phyloP scores from a whole-genome alignment of 352 stramenopile genomes.

The Phytophthora boehmeriae region DNA sequence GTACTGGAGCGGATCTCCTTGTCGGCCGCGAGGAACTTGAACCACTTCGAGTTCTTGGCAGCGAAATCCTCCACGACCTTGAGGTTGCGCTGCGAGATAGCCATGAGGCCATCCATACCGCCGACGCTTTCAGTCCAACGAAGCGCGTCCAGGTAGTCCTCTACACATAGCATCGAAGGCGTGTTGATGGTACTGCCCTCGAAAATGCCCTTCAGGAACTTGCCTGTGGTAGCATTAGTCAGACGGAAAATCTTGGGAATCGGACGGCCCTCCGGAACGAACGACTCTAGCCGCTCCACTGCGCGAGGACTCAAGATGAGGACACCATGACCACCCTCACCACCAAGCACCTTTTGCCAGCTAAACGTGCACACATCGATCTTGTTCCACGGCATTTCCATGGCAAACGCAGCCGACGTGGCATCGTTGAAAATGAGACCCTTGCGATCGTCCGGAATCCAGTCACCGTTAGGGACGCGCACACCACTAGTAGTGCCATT shows the following conservation, averaged over 20 bases:
- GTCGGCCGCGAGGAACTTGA: slow-evolving; percentile 96
- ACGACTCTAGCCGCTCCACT: slow-evolving; percentile 97
- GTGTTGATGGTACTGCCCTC: slow-evolving; percentile 99
- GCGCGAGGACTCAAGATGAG: slow-evolving; percentile 96
- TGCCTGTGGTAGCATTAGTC: slow-evolving; percentile 95
- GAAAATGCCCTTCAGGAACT: slow-evolving; percentile 95
- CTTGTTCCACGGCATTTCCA: slow-evolving; percentile 99
- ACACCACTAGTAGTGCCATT: slow-evolving; percentile 99
- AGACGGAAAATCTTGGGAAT: slow-evolving; percentile 99
- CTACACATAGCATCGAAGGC: slow-evolving; percentile 98
- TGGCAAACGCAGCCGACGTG: slow-evolving; percentile 98
- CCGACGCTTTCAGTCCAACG: slow-evolving; percentile 96
- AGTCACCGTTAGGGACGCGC: slow-evolving; percentile 95
- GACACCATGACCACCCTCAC: slow-evolving; percentile 98
- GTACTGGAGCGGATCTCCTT: slow-evolving; percentile 95
- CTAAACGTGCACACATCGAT: slow-evolving; percentile 99
- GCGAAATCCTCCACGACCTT: slow-evolving; percentile 97
- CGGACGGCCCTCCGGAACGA: slow-evolving; percentile 82
- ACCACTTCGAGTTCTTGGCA: slow-evolving; percentile 94
- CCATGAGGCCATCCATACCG: slow-evolving; percentile 93
- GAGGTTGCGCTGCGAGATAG: slow-evolving; percentile 95
- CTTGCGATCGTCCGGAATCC: slow-evolving; percentile 94
- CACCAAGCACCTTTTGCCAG: slow-evolving; percentile 99
- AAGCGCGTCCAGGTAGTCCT: slow-evolving; percentile 99
- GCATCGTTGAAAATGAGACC: slow-evolving; percentile 98